Percentiles rank a stretch among this genome's conserved stretches.
Conservation (phyloP, 495 filamentous ascomycete genomes). For the Neurospora discreta region DNA sequence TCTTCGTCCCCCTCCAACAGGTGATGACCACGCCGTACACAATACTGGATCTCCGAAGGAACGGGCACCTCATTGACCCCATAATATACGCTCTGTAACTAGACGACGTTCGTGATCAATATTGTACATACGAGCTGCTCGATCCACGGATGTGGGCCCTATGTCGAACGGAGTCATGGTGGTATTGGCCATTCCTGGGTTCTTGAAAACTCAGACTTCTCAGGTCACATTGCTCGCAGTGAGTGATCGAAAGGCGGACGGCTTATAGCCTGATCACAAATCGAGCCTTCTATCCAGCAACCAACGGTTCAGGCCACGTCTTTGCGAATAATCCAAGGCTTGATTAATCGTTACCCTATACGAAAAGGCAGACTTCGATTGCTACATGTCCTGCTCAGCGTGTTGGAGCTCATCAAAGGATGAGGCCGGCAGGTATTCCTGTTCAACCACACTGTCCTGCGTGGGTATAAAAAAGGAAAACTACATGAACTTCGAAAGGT, state of each 20-base stretch:
- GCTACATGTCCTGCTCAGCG: not conserved
- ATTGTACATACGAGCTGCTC: not conserved
- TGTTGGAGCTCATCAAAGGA: not conserved
- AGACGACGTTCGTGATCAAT: not conserved
- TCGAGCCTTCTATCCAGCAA: not conserved
- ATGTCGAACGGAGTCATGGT: not conserved
- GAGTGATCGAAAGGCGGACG: not conserved
- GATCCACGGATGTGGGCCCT: not conserved
- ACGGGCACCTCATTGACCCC: not conserved
- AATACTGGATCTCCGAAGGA: not conserved
- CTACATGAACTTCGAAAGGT: not conserved
- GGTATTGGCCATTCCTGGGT: not conserved
- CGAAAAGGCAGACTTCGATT: not conserved
- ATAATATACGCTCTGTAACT: not conserved
- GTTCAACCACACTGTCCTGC: not conserved
- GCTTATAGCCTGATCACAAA: not conserved
- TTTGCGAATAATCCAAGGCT: not conserved
- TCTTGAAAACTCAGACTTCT: not conserved
- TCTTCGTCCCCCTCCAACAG: conserved; percentile 5
- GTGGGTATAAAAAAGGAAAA: not conserved
- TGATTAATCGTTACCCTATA: not conserved
- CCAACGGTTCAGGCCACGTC: not conserved
- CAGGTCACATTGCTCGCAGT: not conserved
- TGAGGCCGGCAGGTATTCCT: not conserved
- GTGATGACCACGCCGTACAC: conserved; percentile 1